Percentiles rank a stretch among this genome's conserved stretches.
phyloP scores from a whole-genome alignment of 495 filamentous ascomycete species.

The Filosporella fistucella region DNA sequence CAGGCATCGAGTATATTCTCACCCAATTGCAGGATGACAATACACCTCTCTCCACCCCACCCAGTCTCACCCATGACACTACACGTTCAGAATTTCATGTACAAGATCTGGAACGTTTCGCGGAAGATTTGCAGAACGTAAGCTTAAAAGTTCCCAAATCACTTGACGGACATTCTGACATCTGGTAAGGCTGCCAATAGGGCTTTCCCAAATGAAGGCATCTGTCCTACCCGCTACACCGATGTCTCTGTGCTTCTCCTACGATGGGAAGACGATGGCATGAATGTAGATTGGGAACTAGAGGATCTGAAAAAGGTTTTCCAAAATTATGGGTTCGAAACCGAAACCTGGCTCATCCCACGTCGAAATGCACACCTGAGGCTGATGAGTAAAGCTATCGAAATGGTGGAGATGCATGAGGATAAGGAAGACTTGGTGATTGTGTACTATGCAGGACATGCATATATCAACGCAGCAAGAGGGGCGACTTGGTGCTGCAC shows the following conservation, averaged over 20 bases:
- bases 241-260: constrained; percentile 5
- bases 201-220: constrained; percentile 3
- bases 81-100: not conserved
- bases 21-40: not conserved
- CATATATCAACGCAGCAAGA: constrained; percentile 3
- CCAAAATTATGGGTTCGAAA: constrained; percentile 6
- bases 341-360: constrained; percentile 7
- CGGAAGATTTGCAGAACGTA: not conserved
- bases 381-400: constrained; percentile 1
- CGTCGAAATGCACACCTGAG: constrained; percentile 4
- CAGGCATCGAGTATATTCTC: too few species aligned
- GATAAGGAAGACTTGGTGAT: constrained; percentile 3
- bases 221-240: not conserved
- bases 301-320: constrained; percentile 8
- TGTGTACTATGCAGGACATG: constrained; percentile 12
- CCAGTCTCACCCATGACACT: not conserved
- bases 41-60: not conserved
- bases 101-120: not conserved
- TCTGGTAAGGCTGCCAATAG: not conserved
- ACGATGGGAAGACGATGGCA: constrained; percentile 9
- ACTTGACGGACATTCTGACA: not conserved
- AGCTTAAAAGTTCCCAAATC: not conserved
- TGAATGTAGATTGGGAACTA: constrained; percentile 5
- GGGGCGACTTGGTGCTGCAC: constrained; percentile 1
- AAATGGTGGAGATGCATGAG: not conserved